Percentiles rank a stretch among this genome's conserved stretches.
Conservation (phyloP, 2,329 filamentous ascomycete species). For the Tolypocladium guangdongense region DNA sequence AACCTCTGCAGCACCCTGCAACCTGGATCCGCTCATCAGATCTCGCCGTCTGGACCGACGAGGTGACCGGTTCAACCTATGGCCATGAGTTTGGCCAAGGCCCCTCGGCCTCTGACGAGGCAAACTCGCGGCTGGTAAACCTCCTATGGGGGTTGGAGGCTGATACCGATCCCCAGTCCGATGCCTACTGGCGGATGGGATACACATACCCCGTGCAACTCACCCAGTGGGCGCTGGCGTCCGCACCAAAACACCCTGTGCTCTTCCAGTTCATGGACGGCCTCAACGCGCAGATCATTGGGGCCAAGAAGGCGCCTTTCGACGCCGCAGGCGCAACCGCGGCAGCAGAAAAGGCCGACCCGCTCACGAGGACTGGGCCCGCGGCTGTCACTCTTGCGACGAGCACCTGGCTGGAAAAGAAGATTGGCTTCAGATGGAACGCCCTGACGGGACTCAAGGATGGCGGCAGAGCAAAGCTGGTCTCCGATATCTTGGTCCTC, state of each 20-base stretch:
- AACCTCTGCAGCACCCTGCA: slow-evolving; percentile 11
- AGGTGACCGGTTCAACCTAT: slow-evolving; percentile 7
- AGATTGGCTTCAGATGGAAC: slow-evolving; percentile 12
- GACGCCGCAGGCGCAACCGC: background rate
- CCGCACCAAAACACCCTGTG: slow-evolving; percentile 10
- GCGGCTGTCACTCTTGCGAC: slow-evolving; percentile 12
- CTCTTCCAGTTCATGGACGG: slow-evolving; percentile 10
- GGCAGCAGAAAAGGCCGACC: slow-evolving; percentile 4
- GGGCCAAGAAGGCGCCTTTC: background rate
- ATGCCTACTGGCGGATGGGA: slow-evolving; percentile 14
- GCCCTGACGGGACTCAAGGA: slow-evolving; percentile 10
- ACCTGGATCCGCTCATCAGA: slow-evolving; percentile 10
- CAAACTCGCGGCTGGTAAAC: slow-evolving; percentile 7
- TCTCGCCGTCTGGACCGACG: slow-evolving; percentile 9
- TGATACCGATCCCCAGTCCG: slow-evolving; percentile 10
- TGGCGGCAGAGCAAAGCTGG: slow-evolving; percentile 11
- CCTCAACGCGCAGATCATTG: slow-evolving; percentile 4
- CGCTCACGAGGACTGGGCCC: slow-evolving; percentile 12
- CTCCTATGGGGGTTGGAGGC: slow-evolving; percentile 13
- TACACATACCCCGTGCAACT: slow-evolving; percentile 13
- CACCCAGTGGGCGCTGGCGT: slow-evolving; percentile 15
- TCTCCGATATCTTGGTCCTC: slow-evolving; percentile 10
- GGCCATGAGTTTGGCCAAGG: background rate
- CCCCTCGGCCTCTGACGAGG: background rate
- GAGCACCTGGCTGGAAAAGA: slow-evolving; percentile 9